These are phyloP conservation scores for Cyanidioschyzon merolae DNA, from an alignment of 23 red algal genomes.

Conservation along the genomic window DNA sequence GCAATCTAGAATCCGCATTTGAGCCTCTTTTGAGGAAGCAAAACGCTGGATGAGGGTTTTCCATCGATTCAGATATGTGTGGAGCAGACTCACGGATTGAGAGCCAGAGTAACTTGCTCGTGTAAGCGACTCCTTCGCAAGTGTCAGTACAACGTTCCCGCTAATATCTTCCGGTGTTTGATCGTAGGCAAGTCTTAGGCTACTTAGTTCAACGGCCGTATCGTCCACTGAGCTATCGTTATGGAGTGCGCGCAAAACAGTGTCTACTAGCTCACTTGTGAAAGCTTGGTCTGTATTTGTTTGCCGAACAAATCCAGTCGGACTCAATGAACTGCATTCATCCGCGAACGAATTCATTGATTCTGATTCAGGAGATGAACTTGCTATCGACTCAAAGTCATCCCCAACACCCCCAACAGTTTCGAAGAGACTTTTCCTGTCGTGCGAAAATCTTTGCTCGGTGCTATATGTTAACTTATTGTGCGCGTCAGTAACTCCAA, in stretches of 20 bases:
- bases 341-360: background rate
- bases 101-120: background rate
- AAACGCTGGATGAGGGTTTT: background rate
- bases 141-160: background rate
- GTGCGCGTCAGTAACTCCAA: background rate
- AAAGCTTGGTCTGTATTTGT: conserved; percentile 13
- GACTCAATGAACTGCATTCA: background rate
- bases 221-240: conserved; percentile 45
- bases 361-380: conserved; percentile 5
- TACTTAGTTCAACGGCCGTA: conserved; percentile 52
- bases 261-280: conserved; percentile 47
- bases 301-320: background rate
- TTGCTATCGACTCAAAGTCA: conserved; percentile 36
- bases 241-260: conserved; percentile 36
- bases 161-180: background rate
- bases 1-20: background rate
- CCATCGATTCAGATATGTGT: background rate
- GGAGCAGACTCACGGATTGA: background rate
- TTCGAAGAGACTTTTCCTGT: background rate
- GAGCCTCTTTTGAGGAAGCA: background rate
- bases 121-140: background rate
- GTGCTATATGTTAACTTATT: background rate
- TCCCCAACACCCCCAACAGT: conserved; percentile 25
- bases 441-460: background rate
- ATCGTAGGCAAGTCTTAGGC: conserved; percentile 57